Base-by-base conservation (phyloP, 805 yeast genomes). In the Myxozyma melibiosi region DNA sequence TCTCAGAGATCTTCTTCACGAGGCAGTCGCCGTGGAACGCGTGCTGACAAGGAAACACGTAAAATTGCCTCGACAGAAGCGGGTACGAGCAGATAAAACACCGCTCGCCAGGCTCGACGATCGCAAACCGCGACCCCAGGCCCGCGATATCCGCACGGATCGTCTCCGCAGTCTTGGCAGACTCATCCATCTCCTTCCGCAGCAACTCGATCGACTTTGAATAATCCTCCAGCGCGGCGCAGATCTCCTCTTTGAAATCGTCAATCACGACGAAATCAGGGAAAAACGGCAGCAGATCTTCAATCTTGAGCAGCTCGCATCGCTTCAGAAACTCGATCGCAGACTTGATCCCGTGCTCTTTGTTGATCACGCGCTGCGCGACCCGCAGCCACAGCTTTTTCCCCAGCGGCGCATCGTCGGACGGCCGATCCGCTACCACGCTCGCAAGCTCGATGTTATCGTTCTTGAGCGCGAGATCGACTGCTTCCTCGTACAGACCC, bases 1-100 rank as follows among this genome's bases (percentile, higher is more conserved):
- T 83, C 34, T 76, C 75, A 51, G 85, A 68, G 33, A 86, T 81
- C 37, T 74, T 74, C 55, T 81, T 79, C 5, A 86, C 80, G n/a
- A 90, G 71, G 73, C 99, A 94, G 68, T 90, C 96, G 50, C 84
- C 84, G 68, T 94, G 98, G 73, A 88, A 87, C 4, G 88, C 82
- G 70, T 94, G 99, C 55, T 81, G 86, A 69, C 99, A 94, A 0
- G 97, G 97, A 68, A 89, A 94, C 4, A 84, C 82, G 52, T 85
- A 79, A 65, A 90, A 90, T 67, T 83, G 86, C 55, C 90, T 80
- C 3, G 84, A 80, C 2, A 89, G 79, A 43, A 92, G 74, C 7
- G 94, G 79, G 63, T 79, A 79, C n/a, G 76, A 73, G 71, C 98
- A 92, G 2, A 83, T 63, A 41, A 79, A 74, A 73, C 99, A 94